A percentile compares a stretch with the other conserved stretches of the same genome.
Evolutionary conservation across 2,329 filamentous ascomycete species (phyloP).

Genomic region (Neonectria magnoliae): DNA sequence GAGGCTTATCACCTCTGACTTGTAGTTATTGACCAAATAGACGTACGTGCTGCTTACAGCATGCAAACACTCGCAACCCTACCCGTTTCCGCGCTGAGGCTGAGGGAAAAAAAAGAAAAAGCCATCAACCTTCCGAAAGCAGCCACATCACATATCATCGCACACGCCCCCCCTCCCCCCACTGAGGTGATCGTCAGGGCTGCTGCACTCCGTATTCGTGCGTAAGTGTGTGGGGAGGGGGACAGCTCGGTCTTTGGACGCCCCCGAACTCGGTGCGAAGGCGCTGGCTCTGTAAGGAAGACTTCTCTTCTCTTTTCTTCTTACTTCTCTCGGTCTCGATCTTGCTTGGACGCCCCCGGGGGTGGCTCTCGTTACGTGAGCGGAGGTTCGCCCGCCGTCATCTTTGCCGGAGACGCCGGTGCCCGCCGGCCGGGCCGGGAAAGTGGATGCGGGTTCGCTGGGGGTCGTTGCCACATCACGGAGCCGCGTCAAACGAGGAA

Average conservation of each 20-base stretch:
- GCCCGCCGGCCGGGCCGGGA: conserved; percentile 16
- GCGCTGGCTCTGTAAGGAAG: not conserved
- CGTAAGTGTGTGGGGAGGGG: not conserved
- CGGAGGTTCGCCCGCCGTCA: conserved; percentile 7
- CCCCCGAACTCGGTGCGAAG: not conserved
- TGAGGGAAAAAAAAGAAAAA: not conserved
- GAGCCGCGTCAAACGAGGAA: not conserved
- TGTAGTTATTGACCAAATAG: not conserved
- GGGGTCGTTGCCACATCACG: not conserved
- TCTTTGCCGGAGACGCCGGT: conserved; percentile 13
- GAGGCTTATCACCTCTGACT: not conserved
- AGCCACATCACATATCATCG: not conserved
- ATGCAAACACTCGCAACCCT: not conserved
- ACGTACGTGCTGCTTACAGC: not conserved
- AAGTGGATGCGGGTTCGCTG: conserved; percentile 6
- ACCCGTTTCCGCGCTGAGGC: not conserved
- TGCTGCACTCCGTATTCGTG: not conserved
- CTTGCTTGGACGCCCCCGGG: not conserved
- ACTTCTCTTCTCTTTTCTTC: not conserved
- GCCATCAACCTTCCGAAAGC: not conserved
- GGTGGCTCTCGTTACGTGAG: not conserved
- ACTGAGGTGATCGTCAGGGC: not conserved
- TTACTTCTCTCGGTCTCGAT: not conserved
- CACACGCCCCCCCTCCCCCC: not conserved
- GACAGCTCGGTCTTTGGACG: not conserved